Evolutionary conservation across 345 rosid genomes (phyloP).

Genomic region (Brassica rapa): DNA sequence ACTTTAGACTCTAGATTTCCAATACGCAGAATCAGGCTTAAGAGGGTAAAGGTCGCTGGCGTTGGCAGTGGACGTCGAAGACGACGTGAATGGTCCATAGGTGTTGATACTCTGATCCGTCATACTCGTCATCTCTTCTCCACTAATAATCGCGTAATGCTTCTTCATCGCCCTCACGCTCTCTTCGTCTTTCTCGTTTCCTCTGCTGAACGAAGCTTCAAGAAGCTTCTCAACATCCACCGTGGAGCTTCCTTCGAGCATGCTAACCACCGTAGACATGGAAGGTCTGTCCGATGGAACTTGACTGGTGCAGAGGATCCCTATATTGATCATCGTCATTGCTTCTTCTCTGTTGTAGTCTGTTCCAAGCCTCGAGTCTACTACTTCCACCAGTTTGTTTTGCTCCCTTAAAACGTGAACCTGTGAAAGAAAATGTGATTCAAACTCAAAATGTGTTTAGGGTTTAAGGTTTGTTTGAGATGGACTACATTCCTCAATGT

Average conservation of each 20-base stretch:
- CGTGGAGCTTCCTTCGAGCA: conserved; percentile 51
- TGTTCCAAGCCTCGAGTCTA: conserved; percentile 50
- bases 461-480: too few species aligned
- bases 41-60: conserved; percentile 42
- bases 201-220: conserved; percentile 31
- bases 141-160: conserved; percentile 27
- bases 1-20: conserved; percentile 28
- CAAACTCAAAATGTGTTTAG: too few species aligned
- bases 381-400: conserved; percentile 43
- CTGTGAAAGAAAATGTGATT: background rate
- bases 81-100: conserved; percentile 39
- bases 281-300: conserved; percentile 43
- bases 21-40: conserved; percentile 33
- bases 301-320: conserved; percentile 48
- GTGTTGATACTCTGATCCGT: conserved; percentile 23
- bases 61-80: conserved; percentile 39
- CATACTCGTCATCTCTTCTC: conserved; percentile 9
- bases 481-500: too few species aligned
- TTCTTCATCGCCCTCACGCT: conserved; percentile 41
- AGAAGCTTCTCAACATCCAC: conserved; percentile 41
- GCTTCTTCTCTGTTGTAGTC: conserved; percentile 50
- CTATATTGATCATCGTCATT: conserved; percentile 16
- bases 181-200: conserved; percentile 13
- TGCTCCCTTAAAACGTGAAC: conserved; percentile 37
- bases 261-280: conserved; percentile 62